These are phyloP conservation scores for Lipomyces anomalus DNA, from an alignment of 805 yeast genomes.

Conservation along the genomic window DNA sequence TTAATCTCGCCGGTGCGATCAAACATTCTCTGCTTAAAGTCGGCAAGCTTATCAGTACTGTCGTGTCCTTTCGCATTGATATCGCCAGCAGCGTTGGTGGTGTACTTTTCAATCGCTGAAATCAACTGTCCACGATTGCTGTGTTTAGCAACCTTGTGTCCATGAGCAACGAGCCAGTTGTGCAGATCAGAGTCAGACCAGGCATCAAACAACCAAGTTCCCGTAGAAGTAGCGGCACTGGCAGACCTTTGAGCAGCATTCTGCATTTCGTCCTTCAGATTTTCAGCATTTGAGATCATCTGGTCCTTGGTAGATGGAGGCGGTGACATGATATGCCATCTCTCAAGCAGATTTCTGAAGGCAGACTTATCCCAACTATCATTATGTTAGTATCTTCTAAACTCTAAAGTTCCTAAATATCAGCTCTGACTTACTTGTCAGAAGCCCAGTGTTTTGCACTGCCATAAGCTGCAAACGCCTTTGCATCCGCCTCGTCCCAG, in stretches of 20 bases:
- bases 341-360: slow-evolving; percentile 14
- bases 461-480: slow-evolving; percentile 6
- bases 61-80: background rate
- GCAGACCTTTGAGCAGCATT: slow-evolving; percentile 3
- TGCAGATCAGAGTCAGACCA: slow-evolving; percentile 25
- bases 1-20: slow-evolving; percentile 36
- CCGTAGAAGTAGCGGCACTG: background rate
- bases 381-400: too few relatives aligned
- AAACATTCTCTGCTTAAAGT: slow-evolving; percentile 31
- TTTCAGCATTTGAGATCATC: slow-evolving; percentile 13
- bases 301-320: slow-evolving; percentile 12
- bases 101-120: slow-evolving; percentile 10
- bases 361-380: slow-evolving; percentile 19
- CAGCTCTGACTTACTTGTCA: slow-evolving; percentile 5
- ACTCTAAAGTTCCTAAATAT: background rate
- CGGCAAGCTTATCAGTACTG: slow-evolving; percentile 4
- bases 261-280: slow-evolving; percentile 16
- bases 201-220: slow-evolving; percentile 25
- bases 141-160: slow-evolving; percentile 17
- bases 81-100: slow-evolving; percentile 10
- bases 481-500: slow-evolving; percentile 7
- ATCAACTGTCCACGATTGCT: slow-evolving; percentile 14
- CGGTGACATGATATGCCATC: slow-evolving; percentile 7
- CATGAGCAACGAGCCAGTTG: slow-evolving; percentile 21
- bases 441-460: slow-evolving; percentile 15